phyloP scores from a whole-genome alignment of 139 green algal genomes.

The Chlorella sorokiniana region DNA sequence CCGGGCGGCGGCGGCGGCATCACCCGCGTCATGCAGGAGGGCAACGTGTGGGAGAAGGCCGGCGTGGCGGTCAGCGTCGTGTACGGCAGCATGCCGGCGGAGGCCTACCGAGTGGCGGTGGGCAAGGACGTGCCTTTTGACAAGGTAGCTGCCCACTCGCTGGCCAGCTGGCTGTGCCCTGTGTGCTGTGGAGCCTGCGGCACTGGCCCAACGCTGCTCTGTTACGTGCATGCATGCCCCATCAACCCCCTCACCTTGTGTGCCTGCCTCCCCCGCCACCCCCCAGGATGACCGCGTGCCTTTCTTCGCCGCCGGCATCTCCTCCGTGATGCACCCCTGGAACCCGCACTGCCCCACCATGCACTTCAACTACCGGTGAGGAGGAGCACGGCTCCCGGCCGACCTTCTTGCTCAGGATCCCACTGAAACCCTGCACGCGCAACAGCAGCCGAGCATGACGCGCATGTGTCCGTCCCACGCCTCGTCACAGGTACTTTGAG shows the following conservation, averaged over 20 bases:
- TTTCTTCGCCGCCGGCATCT: conserved; percentile 98
- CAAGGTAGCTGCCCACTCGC: too few relatives aligned
- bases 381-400: too few relatives aligned
- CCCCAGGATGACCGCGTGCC: conserved; percentile 73
- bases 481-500: conserved; percentile 99
- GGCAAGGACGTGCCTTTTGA: conserved; percentile 51
- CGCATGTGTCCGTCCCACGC: too few relatives aligned
- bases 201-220: too few relatives aligned
- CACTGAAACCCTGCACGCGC: too few relatives aligned
- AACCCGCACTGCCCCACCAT: conserved; percentile 98
- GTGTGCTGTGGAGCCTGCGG: too few relatives aligned
- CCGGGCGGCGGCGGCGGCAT: conserved; percentile 93
- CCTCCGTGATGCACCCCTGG: conserved; percentile 95
- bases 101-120: conserved; percentile 94
- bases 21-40: conserved; percentile 88
- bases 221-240: neutral
- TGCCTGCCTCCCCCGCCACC: neutral
- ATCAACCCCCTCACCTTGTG: neutral
- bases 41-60: conserved; percentile 91
- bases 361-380: conserved; percentile 99
- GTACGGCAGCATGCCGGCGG: conserved; percentile 96
- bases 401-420: too few relatives aligned
- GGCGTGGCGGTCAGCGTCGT: conserved; percentile 78
- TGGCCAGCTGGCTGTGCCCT: too few relatives aligned
- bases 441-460: too few relatives aligned